Evolutionary conservation across 148 eudicot genomes (phyloP), one percentile per base, ranked within the genome.

Genomic region (Vaccinium myrtillus): DNA sequence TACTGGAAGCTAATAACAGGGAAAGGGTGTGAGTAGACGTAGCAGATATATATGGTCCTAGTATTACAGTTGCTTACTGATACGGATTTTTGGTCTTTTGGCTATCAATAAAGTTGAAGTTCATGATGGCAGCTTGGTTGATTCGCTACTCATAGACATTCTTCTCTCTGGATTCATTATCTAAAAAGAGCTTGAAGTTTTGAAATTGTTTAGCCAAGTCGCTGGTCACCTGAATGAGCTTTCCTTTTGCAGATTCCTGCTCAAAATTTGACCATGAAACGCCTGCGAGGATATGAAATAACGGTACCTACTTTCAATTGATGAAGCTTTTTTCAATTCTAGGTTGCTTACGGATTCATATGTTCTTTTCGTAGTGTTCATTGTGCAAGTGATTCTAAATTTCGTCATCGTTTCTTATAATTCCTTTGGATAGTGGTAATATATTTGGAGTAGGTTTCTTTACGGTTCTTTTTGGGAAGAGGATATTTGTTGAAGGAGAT

Each of bases 261-360:
- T 67, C 99, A 97, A 83, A 95, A 94, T 83, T 89, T 97, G 89
- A 93, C 93, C 50, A 91, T 97, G 98, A 94, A 92, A 86, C 96
- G 99, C 82, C 93, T 97, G 76, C 90, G 98, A 84, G 99, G 99
- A 79, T 85, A 91, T 84, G 99, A 97, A 86, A 95, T 97, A 58
- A 97, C 92, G 98, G 99, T 97, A 83, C 67, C 70, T 53, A 50
- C 25, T 27, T 50, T 74, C n/a, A 82, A n/a, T 51, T 27, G 11
- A 27, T 70, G 51, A 70, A 70, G 19, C 61, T 9, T 69, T 12
- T 16, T 36, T 32, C 6, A 25, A 23, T 25, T 81, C 8, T 69
- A 23, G 58, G 75, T 46, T 70, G 51, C 49, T 25, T 13, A 48
- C 18, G 55, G 54, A 58, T 13, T 27, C 23, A 46, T 65, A 23